These are phyloP conservation scores for Coemansia sp. DNA, from an alignment of 192 early-diverging fungal genomes.

Conservation along the genomic window DNA sequence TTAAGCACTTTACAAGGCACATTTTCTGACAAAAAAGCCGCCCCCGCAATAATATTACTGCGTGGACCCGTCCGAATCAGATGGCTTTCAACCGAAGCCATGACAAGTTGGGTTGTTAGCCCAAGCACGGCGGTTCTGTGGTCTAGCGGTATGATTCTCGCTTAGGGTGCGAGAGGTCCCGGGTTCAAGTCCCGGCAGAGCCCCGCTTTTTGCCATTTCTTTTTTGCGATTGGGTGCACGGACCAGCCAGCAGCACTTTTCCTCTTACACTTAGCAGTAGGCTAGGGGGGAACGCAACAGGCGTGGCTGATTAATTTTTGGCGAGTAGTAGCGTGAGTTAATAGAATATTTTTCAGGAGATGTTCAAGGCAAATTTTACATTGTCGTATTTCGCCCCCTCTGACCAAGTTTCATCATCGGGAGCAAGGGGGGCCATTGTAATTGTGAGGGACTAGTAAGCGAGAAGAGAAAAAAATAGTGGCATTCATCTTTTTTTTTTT, in stretches of 20 bases:
- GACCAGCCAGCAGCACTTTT: too few species aligned
- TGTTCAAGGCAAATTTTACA: neutral
- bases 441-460: neutral
- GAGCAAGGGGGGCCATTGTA: neutral
- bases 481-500: neutral
- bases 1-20: too few species aligned
- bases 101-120: too few species aligned
- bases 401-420: neutral
- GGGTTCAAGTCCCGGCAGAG: neutral
- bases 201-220: neutral
- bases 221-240: neutral
- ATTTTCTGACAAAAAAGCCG: too few species aligned
- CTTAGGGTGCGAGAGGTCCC: neutral
- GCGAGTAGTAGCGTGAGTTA: neutral
- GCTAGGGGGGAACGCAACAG: neutral
- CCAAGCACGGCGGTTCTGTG: too few species aligned
- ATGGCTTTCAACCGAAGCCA: too few species aligned
- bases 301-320: neutral
- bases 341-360: neutral
- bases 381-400: too few species aligned
- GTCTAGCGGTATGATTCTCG: neutral
- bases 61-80: too few species aligned
- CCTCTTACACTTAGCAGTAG: neutral
- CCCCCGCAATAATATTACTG: too few species aligned
- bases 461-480: neutral